Percentiles rank a stretch among this genome's conserved stretches.
phyloP scores from a whole-genome alignment of 305 asterid species.

The Solanum hybrid region DNA sequence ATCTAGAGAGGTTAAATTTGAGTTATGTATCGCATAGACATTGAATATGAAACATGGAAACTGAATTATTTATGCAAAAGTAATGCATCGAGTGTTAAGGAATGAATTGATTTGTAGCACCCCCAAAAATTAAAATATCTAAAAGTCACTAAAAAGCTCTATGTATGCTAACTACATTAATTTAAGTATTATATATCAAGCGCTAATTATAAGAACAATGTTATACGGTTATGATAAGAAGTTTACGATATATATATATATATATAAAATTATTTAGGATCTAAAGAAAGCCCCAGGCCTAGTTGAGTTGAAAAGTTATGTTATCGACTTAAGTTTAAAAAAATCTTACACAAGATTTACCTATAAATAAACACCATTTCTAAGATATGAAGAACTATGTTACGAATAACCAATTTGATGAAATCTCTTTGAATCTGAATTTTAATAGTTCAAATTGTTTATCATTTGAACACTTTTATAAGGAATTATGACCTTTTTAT shows the following conservation, averaged over 20 bases:
- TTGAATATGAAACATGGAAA: background rate
- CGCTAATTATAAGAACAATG: background rate
- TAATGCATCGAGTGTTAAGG: background rate
- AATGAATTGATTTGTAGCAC: background rate
- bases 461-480: background rate
- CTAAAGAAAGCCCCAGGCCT: background rate
- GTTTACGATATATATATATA: background rate
- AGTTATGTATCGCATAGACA: background rate
- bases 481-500: background rate
- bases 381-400: background rate
- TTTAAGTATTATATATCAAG: background rate
- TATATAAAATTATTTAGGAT: background rate
- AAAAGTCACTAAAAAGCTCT: background rate
- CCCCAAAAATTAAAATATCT: background rate
- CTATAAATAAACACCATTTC: background rate
- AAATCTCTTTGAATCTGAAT: background rate
- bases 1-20: background rate
- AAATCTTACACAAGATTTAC: background rate
- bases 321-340: background rate
- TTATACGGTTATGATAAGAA: background rate
- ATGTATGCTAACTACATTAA: background rate
- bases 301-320: background rate
- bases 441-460: background rate
- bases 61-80: background rate
- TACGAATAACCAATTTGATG: background rate